phyloP scores from a whole-genome alignment of 2,329 filamentous ascomycete species.

The Penicillium psychrosexuale region DNA sequence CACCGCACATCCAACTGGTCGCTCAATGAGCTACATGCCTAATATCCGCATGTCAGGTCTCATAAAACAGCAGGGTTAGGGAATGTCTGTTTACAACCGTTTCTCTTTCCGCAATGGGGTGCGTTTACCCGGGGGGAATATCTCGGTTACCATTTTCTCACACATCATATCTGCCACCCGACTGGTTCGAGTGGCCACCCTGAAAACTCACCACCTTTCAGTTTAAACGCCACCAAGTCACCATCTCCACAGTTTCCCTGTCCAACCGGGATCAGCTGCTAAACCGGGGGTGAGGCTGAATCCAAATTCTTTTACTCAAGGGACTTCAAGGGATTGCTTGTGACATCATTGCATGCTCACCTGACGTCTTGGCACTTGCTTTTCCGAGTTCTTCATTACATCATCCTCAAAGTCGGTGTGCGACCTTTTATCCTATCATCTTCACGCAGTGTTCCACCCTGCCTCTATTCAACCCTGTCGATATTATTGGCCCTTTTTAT shows the following conservation, averaged over 20 bases:
- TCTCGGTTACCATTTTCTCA: slow-evolving; percentile 15
- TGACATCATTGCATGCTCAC: slow-evolving; percentile 33
- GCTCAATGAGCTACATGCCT: not conserved
- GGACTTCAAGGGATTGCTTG: slow-evolving; percentile 17
- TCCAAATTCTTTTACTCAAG: slow-evolving; percentile 15
- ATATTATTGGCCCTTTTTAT: slow-evolving; percentile 16
- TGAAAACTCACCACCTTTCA: slow-evolving; percentile 1
- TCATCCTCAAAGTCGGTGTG: slow-evolving; percentile 16
- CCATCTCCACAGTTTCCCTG: slow-evolving; percentile 11
- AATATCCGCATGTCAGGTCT: slow-evolving; percentile 4
- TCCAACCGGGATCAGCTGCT: slow-evolving; percentile 7
- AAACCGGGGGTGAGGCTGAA: slow-evolving; percentile 6
- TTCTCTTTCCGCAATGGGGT: not conserved
- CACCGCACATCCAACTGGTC: slow-evolving; percentile 1
- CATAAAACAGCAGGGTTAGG: not conserved
- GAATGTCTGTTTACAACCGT: not conserved
- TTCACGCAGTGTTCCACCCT: slow-evolving; percentile 5
- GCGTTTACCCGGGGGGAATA: slow-evolving; percentile 1
- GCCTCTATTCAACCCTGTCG: slow-evolving; percentile 15
- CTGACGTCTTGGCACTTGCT: slow-evolving; percentile 23
- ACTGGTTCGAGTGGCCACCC: slow-evolving; percentile 20
- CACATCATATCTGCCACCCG: slow-evolving; percentile 16
- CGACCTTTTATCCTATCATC: slow-evolving; percentile 7
- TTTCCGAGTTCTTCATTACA: slow-evolving; percentile 8
- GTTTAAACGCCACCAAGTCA: slow-evolving; percentile 14